Conservation (phyloP, 2,329 filamentous ascomycete genomes). For the Pestalotiopsis fici region DNA sequence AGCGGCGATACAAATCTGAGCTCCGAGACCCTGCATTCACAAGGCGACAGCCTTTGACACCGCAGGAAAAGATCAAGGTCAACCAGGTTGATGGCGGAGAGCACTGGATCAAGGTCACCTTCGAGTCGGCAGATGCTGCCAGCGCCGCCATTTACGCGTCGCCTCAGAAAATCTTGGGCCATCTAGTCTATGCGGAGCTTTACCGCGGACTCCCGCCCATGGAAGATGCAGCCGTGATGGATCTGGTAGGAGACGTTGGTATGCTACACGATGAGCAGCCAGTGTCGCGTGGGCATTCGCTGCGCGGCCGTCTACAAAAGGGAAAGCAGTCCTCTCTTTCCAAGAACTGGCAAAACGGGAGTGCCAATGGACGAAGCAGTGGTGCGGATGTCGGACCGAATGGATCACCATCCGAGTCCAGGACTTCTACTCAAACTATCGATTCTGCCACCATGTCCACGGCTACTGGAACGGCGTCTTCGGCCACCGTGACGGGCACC, state of each 20-base stretch:
- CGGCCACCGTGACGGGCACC: slow-evolving; percentile 44
- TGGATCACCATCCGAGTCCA: slow-evolving; percentile 43
- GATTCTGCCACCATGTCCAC: slow-evolving; percentile 55
- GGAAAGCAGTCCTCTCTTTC: slow-evolving; percentile 23
- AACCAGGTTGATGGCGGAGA: slow-evolving; percentile 80
- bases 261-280: slow-evolving; percentile 29
- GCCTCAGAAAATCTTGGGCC: slow-evolving; percentile 70
- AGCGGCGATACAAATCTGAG: slow-evolving; percentile 72
- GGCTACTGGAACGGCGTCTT: slow-evolving; percentile 42
- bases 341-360: slow-evolving; percentile 27
- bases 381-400: slow-evolving; percentile 37
- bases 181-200: slow-evolving; percentile 70
- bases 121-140: slow-evolving; percentile 72
- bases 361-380: slow-evolving; percentile 10
- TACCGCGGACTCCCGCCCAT: slow-evolving; percentile 67
- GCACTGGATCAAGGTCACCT: slow-evolving; percentile 91
- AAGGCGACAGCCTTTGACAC: slow-evolving; percentile 63
- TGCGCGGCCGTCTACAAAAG: slow-evolving; percentile 6
- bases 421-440: slow-evolving; percentile 56
- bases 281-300: slow-evolving; percentile 9
- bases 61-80: slow-evolving; percentile 75
- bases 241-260: slow-evolving; percentile 42
- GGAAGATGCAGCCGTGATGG: slow-evolving; percentile 64
- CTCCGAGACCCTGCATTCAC: slow-evolving; percentile 73
- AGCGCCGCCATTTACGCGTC: slow-evolving; percentile 70